Base-by-base conservation (phyloP, 2,329 filamentous ascomycete species). In the Fusarium mangiferae region DNA sequence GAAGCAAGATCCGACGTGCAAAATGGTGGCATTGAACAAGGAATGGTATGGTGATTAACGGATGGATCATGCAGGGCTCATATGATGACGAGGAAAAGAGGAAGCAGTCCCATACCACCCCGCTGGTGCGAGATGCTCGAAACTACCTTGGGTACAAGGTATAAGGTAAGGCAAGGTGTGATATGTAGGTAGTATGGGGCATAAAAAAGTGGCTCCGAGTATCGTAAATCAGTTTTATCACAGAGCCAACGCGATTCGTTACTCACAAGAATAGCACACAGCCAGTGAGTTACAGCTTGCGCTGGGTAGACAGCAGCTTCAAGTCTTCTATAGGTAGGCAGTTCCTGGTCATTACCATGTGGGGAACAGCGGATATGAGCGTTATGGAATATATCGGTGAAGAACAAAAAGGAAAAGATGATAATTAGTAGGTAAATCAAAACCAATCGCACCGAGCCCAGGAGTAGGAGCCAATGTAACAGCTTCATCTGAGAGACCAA, bases 31-130 rank as follows among this genome's bases (percentile, higher is more conserved):
- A 60, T 55, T 42, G 49, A 57, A 41, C 41, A 63, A 62, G 66
- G 75, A 74, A 62, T 65, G 72, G 67, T 75, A 60, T 63, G 70
- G 69, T 74, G 76, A 71, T 73, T 44, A 70, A 36, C 41, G 68
- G 62, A 67, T 36, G 59, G 65, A 68, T 74, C 62, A 64, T 62
- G 69, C 70, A 77, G 60, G 64, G 68, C 67, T 74, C 72, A 73
- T 59, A 66, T 73, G 65, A 61, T 57, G 57, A 61, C 58, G 59
- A 49, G 49, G 64, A 60, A 69, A 36, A 62, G 36, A 70, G 28
- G 64, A 54, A 55, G 42, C 36, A 28, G 41, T 42, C 24, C 18
- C 36, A 51, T 22, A 38, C 44, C 41, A 36, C 46, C 26, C 44
- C 52, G 58, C 46, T 66, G 46, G 46, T 60, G 49, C 42, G n/a